phyloP scores from a whole-genome alignment of 2,329 filamentous ascomycete species.

The Akanthomyces uredinophilus region DNA sequence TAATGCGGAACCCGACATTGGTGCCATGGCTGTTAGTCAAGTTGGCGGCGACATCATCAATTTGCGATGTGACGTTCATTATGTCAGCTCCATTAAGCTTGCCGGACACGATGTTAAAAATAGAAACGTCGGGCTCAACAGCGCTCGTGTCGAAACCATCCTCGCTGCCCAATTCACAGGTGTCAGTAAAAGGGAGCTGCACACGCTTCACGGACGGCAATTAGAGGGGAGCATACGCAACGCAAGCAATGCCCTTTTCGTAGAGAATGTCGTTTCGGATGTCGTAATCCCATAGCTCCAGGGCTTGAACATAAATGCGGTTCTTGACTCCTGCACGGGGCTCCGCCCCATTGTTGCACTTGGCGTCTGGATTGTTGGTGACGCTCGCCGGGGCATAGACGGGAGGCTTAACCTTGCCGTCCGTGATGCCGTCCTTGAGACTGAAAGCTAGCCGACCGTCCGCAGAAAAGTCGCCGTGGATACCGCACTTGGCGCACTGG shows the following conservation, averaged over 20 bases:
- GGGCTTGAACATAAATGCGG: neutral
- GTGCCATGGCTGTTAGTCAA: neutral
- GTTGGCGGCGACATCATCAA: neutral
- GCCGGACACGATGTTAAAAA: neutral
- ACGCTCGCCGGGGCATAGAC: neutral
- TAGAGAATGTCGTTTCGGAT: neutral
- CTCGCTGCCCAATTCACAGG: neutral
- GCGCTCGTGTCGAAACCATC: neutral
- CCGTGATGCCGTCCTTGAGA: neutral
- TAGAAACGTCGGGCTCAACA: neutral
- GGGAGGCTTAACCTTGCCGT: neutral
- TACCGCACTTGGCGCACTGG: slow-evolving; percentile 9
- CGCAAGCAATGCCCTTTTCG: neutral
- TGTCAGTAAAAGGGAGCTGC: neutral
- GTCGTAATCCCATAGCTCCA: neutral
- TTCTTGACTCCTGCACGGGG: slow-evolving; percentile 7
- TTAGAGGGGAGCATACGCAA: neutral
- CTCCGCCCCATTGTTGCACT: neutral
- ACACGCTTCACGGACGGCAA: neutral
- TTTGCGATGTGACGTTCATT: neutral
- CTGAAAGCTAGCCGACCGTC: slow-evolving; percentile 3
- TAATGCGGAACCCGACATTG: slow-evolving; percentile 25
- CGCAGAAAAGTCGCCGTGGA: slow-evolving; percentile 3
- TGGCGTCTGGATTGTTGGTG: neutral
- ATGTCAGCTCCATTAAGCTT: neutral